A percentile compares a stretch with the other conserved stretches of the same genome.
These are phyloP conservation scores for Delphinella strobiligena DNA, from an alignment of 2,329 filamentous ascomycete genomes.

Conservation along the genomic window DNA sequence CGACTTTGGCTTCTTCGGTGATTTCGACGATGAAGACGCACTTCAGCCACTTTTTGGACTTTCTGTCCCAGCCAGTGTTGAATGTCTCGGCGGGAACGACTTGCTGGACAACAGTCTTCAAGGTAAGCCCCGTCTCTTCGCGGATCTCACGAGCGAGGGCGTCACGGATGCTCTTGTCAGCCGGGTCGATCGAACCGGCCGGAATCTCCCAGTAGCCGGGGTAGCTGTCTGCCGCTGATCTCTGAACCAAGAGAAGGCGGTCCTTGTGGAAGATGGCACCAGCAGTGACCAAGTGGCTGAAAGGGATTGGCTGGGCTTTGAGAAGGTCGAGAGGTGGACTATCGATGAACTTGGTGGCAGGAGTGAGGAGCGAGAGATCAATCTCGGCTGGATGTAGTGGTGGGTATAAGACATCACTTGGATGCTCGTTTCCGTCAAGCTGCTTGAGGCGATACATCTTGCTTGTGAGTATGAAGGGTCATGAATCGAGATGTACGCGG, in stretches of 20 bases:
- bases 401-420: conserved; percentile 7
- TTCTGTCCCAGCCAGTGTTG: conserved; percentile 7
- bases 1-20: conserved; percentile 4
- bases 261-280: conserved; percentile 13
- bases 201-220: conserved; percentile 38
- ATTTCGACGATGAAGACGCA: conserved; percentile 11
- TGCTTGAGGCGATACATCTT: conserved; percentile 10
- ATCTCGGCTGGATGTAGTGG: conserved; percentile 3
- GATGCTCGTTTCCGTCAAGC: conserved; percentile 3
- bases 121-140: conserved; percentile 35
- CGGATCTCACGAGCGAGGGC: conserved; percentile 37
- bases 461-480: too few species aligned
- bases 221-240: conserved; percentile 28
- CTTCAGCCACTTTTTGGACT: conserved; percentile 8
- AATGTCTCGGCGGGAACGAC: conserved; percentile 13
- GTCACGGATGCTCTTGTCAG: conserved; percentile 30
- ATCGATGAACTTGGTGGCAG: conserved; percentile 4
- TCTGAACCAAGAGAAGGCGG: conserved; percentile 33
- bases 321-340: conserved; percentile 1
- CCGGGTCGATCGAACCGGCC: conserved; percentile 33
- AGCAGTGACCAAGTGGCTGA: conserved; percentile 9
- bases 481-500: too few species aligned
- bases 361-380: neutral
- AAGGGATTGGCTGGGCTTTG: conserved; percentile 6
- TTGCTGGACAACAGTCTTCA: conserved; percentile 16